Percentiles rank a stretch among this genome's conserved stretches.
Conservation (phyloP, 1,284 basidiomycete genomes). For the Mycena citricolor region DNA sequence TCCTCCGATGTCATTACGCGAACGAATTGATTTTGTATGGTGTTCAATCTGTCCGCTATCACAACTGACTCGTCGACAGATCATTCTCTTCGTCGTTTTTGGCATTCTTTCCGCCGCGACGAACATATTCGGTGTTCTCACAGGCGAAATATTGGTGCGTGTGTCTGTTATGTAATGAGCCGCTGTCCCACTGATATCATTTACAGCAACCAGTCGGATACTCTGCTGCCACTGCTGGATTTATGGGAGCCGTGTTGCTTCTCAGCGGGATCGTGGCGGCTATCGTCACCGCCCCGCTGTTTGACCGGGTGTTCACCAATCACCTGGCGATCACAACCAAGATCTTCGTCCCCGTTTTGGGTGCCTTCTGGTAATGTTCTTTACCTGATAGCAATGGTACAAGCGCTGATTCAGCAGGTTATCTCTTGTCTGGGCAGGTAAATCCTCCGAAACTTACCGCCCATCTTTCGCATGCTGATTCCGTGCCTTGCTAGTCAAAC, state of each 20-base stretch:
- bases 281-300: constrained; percentile 64
- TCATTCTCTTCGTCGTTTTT: constrained; percentile 57
- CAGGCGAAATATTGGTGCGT: constrained; percentile 65
- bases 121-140: constrained; percentile 60
- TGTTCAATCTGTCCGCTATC: neutral
- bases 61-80: neutral
- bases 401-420: too few relatives aligned
- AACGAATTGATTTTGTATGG: constrained; percentile 63
- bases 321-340: constrained; percentile 63
- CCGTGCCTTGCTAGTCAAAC: constrained; percentile 46
- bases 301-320: constrained; percentile 75
- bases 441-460: constrained; percentile 23
- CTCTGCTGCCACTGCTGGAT: constrained; percentile 57
- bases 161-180: neutral
- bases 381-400: too few relatives aligned
- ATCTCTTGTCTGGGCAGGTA: constrained; percentile 74
- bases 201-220: constrained; percentile 72
- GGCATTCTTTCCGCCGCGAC: constrained; percentile 64
- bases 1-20: constrained; percentile 56
- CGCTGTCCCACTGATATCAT: constrained; percentile 3
- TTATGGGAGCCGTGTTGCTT: constrained; percentile 68
- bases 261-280: constrained; percentile 69
- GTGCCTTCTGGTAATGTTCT: constrained; percentile 63
- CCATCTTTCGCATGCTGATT: constrained; percentile 2
- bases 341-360: constrained; percentile 59